Percentiles rank a stretch among this genome's conserved stretches.
phyloP scores from a whole-genome alignment of 352 stramenopile genomes.

The Phytophthora lateralis region DNA sequence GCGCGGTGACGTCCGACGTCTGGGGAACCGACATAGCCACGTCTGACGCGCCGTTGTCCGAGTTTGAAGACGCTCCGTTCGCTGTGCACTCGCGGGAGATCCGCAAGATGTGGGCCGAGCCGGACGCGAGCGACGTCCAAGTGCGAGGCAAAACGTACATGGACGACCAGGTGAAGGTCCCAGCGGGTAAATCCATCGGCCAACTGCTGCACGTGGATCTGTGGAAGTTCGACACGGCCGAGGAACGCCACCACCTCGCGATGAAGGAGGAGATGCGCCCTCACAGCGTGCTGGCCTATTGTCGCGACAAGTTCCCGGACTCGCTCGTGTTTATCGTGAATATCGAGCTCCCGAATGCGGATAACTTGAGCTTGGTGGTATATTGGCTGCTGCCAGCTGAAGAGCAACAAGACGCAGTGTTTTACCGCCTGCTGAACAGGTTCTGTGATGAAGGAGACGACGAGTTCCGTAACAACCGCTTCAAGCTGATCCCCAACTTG shows the following conservation, averaged over 20 bases:
- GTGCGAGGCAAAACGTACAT: slow-evolving; percentile 69
- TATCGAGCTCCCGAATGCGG: slow-evolving; percentile 75
- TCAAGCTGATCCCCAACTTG: slow-evolving; percentile 91
- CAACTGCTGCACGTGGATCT: slow-evolving; percentile 71
- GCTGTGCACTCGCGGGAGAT: slow-evolving; percentile 41
- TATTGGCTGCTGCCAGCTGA: slow-evolving; percentile 69
- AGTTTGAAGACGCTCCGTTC: slow-evolving; percentile 44
- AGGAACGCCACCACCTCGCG: slow-evolving; percentile 61
- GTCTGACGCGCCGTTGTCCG: slow-evolving; percentile 20
- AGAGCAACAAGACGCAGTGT: slow-evolving; percentile 38
- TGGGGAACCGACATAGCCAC: slow-evolving; percentile 22
- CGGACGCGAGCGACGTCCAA: slow-evolving; percentile 49
- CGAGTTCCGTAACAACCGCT: slow-evolving; percentile 70
- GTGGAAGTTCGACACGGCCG: slow-evolving; percentile 51
- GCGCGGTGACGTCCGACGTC: slow-evolving; percentile 20
- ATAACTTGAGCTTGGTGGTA: slow-evolving; percentile 73
- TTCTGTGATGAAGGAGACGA: slow-evolving; percentile 57
- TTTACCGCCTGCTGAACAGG: slow-evolving; percentile 59
- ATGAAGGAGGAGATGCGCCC: slow-evolving; percentile 47
- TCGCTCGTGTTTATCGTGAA: slow-evolving; percentile 89
- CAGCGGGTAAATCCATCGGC: slow-evolving; percentile 47
- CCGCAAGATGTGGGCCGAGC: slow-evolving; percentile 65
- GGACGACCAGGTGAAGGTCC: slow-evolving; percentile 58
- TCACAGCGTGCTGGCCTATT: slow-evolving; percentile 59
- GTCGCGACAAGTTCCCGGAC: slow-evolving; percentile 45